Conservation (phyloP, 495 filamentous ascomycete genomes). For the Penicillium bialowiezense region DNA sequence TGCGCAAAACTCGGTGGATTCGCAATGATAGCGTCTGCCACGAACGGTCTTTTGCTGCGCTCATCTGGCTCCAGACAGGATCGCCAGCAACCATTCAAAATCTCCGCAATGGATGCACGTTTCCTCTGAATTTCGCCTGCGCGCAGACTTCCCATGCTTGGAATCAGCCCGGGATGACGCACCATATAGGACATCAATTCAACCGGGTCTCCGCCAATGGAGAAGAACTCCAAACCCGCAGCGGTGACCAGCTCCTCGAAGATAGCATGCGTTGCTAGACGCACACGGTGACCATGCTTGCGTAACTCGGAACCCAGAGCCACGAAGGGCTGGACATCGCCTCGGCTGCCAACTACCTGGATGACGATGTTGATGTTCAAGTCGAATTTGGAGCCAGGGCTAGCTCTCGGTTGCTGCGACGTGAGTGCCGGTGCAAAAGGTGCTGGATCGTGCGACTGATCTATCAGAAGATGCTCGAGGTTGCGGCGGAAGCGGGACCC, state of each 20-base stretch:
- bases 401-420: too few relatives aligned
- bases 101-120: conserved; percentile 44
- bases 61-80: conserved; percentile 15
- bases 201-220: conserved; percentile 59
- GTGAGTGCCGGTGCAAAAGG: background rate
- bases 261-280: conserved; percentile 55
- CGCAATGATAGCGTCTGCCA: conserved; percentile 61
- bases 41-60: conserved; percentile 36
- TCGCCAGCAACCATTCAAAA: conserved; percentile 54
- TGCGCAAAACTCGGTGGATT: conserved; percentile 62
- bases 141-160: conserved; percentile 36
- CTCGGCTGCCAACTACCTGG: conserved; percentile 66
- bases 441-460: background rate
- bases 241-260: background rate
- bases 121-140: conserved; percentile 40
- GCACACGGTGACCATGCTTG: conserved; percentile 45
- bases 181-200: conserved; percentile 59
- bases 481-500: background rate
- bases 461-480: background rate
- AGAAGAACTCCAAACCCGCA: conserved; percentile 32
- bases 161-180: conserved; percentile 47
- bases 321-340: conserved; percentile 68
- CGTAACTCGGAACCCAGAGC: conserved; percentile 53
- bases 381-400: background rate
- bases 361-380: conserved; percentile 62